Base-by-base conservation (phyloP, 768 basidiomycete genomes). In the Udeniomyces megalosporus region DNA sequence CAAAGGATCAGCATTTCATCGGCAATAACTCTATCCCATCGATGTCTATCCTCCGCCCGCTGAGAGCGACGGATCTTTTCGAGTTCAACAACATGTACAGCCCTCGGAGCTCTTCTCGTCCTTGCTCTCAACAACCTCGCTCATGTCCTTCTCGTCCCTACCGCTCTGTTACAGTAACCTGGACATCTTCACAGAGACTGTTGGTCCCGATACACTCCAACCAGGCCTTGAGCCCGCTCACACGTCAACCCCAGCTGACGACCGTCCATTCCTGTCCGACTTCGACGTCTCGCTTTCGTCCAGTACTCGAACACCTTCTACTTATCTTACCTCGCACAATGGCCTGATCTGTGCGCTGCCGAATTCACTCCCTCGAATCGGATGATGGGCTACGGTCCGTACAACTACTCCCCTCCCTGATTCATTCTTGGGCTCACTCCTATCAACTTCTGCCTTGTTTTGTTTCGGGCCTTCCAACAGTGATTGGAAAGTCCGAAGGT, bases 121-220 rank as follows among this genome's bases (percentile, higher is more conserved):
- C 38, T 17, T 8, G 17, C 38, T 17, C 17, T 42, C 38, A n/a
- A n/a, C n/a, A n/a, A n/a, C n/a, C n/a, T n/a, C n/a, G n/a, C n/a
- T n/a, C n/a, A n/a, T n/a, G n/a, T n/a, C n/a, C n/a, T n/a, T n/a
- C n/a, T n/a, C n/a, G n/a, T n/a, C n/a, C n/a, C n/a, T n/a, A n/a
- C n/a, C n/a, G n/a, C n/a, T n/a, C n/a, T n/a, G n/a, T 45, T 53
- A 1, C 73, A 90, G 88, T 65, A 97, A 99, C 74, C 76, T 93
- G 70, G 93, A 97, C 73, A 77, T 91, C 49, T 96, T 89, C 89
- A 96, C 95, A 49, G 93, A 97, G 75, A 97, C 95, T 24, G 92
- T 90, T 7, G 34, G 58, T 49, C 28, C 26, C n/a, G 28, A 2
- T n/a, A n/a, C n/a, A n/a, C n/a, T n/a, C 44, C 26, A 24, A 42